These are phyloP conservation scores for Collybiopsis confluens DNA, from an alignment of 768 basidiomycete species.

Conservation along the genomic window DNA sequence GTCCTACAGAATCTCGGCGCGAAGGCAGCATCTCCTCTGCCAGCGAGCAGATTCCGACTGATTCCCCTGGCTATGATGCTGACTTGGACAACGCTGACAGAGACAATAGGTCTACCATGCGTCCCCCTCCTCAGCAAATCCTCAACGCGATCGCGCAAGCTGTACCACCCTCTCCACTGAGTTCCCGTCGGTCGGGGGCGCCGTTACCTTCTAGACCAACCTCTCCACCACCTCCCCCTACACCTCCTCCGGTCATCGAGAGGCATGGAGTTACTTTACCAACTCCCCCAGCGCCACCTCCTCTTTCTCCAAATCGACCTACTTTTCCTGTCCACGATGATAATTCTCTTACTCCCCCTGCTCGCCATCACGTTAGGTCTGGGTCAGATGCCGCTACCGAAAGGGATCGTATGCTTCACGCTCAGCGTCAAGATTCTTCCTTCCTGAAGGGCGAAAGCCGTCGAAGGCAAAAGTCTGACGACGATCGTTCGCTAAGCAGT, in stretches of 20 bases:
- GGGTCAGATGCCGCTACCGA: slow-evolving; percentile 52
- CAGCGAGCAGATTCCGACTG: slow-evolving; percentile 55
- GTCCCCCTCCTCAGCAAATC: slow-evolving; percentile 33
- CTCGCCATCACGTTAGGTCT: slow-evolving; percentile 35
- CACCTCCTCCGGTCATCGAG: slow-evolving; percentile 27
- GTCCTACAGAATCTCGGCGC: slow-evolving; percentile 54
- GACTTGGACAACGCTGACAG: slow-evolving; percentile 61
- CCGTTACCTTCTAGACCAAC: slow-evolving; percentile 24
- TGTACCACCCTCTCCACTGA: slow-evolving; percentile 34
- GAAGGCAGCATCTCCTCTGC: slow-evolving; percentile 65
- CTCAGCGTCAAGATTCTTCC: slow-evolving; percentile 25
- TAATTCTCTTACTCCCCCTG: slow-evolving; percentile 27
- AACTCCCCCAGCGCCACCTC: slow-evolving; percentile 36
- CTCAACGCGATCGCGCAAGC: slow-evolving; percentile 21
- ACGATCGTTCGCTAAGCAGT: not conserved
- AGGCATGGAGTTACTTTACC: slow-evolving; percentile 23
- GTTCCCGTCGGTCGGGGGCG: slow-evolving; percentile 32
- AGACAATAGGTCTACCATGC: slow-evolving; percentile 38
- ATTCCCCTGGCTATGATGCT: slow-evolving; percentile 64
- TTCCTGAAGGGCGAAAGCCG: slow-evolving; percentile 22
- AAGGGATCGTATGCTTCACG: slow-evolving; percentile 36
- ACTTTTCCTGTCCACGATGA: slow-evolving; percentile 36
- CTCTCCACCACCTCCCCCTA: slow-evolving; percentile 33
- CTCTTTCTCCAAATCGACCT: slow-evolving; percentile 41
- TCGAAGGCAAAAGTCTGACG: slow-evolving; percentile 8